These are phyloP conservation scores for Pseudogymnoascus verrucosus DNA, from an alignment of 2,329 filamentous ascomycete species.

Conservation along the genomic window DNA sequence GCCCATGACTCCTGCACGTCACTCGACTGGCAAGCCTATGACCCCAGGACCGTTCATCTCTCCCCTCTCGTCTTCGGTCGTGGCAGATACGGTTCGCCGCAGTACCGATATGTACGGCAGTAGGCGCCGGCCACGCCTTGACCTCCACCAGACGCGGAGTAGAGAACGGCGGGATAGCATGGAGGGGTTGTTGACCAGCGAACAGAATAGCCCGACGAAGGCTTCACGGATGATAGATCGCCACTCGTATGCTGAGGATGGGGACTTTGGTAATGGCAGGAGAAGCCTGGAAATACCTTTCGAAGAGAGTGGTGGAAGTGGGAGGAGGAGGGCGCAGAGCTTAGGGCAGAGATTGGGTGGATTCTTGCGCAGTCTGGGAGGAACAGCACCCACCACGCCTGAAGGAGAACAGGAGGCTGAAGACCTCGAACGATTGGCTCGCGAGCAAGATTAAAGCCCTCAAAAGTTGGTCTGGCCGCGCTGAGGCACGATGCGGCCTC, in stretches of 20 bases:
- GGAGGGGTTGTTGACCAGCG: not conserved
- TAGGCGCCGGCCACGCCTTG: slow-evolving; percentile 13
- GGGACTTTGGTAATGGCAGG: not conserved
- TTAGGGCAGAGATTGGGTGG: slow-evolving; percentile 1
- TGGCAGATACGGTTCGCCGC: slow-evolving; percentile 56
- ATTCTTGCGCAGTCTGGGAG: not conserved
- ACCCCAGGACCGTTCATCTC: slow-evolving; percentile 50
- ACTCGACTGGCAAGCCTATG: slow-evolving; percentile 43
- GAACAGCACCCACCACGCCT: not conserved
- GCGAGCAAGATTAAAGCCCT: not conserved
- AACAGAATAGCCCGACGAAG: not conserved
- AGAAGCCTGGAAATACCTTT: not conserved
- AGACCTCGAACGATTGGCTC: not conserved
- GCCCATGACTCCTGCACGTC: slow-evolving; percentile 34
- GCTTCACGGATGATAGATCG: not conserved
- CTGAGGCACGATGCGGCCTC: not conserved
- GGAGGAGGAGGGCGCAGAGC: not conserved
- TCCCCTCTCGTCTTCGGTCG: slow-evolving; percentile 52
- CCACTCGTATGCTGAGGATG: not conserved
- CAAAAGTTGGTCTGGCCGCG: not conserved
- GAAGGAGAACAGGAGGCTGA: not conserved
- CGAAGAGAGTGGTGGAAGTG: not conserved
- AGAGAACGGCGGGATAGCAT: not conserved
- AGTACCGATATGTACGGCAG: slow-evolving; percentile 32
- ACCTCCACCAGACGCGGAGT: not conserved